These are phyloP conservation scores for Monosporascus ibericus DNA, from an alignment of 2,329 filamentous ascomycete genomes.

Conservation along the genomic window DNA sequence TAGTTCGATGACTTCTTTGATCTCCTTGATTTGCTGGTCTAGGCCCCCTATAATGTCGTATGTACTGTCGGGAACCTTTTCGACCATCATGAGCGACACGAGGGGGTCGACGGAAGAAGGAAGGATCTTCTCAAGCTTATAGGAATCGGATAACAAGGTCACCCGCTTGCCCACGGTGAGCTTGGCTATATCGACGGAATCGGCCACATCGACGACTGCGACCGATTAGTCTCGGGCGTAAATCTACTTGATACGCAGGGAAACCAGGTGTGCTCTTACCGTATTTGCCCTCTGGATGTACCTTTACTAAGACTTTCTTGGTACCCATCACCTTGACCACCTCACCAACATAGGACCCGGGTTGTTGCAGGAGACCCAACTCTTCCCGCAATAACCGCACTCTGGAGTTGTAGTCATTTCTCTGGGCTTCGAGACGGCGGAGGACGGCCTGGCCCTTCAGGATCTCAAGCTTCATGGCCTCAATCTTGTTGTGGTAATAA, in stretches of 20 bases:
- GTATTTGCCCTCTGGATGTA: constrained; percentile 99
- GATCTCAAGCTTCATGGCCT: constrained; percentile 99
- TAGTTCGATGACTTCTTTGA: constrained; percentile 99
- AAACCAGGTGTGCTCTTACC: constrained; percentile 49
- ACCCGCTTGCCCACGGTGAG: constrained; percentile 97
- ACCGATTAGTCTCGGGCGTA: constrained; percentile 14
- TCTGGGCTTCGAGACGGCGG: constrained; percentile 90
- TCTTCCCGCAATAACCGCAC: constrained; percentile 93
- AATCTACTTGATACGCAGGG: neutral
- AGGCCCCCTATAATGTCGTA: constrained; percentile 99
- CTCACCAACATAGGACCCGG: constrained; percentile 95
- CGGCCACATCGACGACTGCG: constrained; percentile 88
- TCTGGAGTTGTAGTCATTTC: constrained; percentile 98
- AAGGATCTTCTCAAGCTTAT: constrained; percentile 98
- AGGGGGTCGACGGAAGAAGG: constrained; percentile 97
- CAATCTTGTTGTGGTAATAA: constrained; percentile 99
- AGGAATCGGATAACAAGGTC: constrained; percentile 91
- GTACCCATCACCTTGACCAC: constrained; percentile 99
- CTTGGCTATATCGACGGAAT: constrained; percentile 89
- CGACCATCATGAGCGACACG: constrained; percentile 99
- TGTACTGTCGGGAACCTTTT: constrained; percentile 98
- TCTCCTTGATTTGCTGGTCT: constrained; percentile 99
- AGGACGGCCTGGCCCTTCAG: constrained; percentile 96
- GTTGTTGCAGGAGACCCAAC: constrained; percentile 90
- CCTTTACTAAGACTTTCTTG: constrained; percentile 98